Percentiles rank a stretch among this genome's conserved stretches.
These are phyloP conservation scores for Symbiodinium natans DNA, from an alignment of 73 alveolate species.

Conservation along the genomic window DNA sequence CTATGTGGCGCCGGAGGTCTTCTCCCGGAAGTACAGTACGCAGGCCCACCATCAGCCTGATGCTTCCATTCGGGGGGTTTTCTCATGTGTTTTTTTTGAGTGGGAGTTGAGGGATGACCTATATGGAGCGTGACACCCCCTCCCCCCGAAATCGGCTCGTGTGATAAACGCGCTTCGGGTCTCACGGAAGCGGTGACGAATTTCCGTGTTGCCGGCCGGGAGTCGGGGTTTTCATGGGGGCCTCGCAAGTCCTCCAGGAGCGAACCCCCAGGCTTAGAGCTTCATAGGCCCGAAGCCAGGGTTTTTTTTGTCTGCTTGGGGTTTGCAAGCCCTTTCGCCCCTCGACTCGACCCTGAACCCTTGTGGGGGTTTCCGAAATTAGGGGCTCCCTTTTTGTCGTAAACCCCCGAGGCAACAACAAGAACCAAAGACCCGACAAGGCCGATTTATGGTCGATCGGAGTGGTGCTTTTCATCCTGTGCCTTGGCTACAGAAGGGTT, in stretches of 20 bases:
- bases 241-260: too few relatives aligned
- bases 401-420: too few relatives aligned
- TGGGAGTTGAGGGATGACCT: neutral
- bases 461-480: conserved; percentile 50
- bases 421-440: too few relatives aligned
- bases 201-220: too few relatives aligned
- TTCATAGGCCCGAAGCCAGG: too few relatives aligned
- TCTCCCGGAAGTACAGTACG: conserved; percentile 31
- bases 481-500: neutral
- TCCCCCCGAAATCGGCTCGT: neutral
- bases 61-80: neutral
- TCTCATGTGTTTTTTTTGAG: neutral
- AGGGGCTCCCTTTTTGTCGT: too few relatives aligned
- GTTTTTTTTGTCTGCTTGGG: neutral
- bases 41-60: neutral
- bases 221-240: too few relatives aligned
- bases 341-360: too few relatives aligned
- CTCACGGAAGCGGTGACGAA: too few relatives aligned
- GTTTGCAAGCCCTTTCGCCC: neutral
- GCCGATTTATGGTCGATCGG: conserved; percentile 85
- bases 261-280: too few relatives aligned
- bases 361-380: too few relatives aligned
- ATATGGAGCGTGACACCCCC: too few relatives aligned
- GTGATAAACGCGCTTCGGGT: neutral
- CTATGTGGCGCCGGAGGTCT: conserved; percentile 82